Percentiles rank a stretch among this genome's conserved stretches.
These are phyloP conservation scores for Agaricales sp. DNA, from an alignment of 1,284 basidiomycete genomes.

Conservation along the genomic window DNA sequence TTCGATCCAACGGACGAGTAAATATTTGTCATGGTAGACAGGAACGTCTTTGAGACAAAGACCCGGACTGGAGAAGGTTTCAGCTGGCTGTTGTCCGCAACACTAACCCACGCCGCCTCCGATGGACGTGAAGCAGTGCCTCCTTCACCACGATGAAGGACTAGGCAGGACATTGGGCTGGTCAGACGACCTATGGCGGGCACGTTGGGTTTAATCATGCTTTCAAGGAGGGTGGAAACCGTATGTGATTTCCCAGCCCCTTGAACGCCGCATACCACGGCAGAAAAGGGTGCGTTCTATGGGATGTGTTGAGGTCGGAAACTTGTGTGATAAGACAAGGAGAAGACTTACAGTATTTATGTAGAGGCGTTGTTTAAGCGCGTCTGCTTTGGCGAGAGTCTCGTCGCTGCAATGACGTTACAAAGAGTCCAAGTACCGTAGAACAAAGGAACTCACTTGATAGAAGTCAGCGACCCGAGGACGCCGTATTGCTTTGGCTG, in stretches of 20 bases:
- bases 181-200: slow-evolving; percentile 25
- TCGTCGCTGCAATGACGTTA: neutral
- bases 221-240: slow-evolving; percentile 35
- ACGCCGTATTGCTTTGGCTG: slow-evolving; percentile 29
- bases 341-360: neutral
- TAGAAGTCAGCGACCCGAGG: slow-evolving; percentile 22
- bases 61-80: slow-evolving; percentile 29
- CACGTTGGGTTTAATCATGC: slow-evolving; percentile 32
- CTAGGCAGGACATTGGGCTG: slow-evolving; percentile 35
- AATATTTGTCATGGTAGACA: slow-evolving; percentile 31
- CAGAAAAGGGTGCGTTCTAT: slow-evolving; percentile 29
- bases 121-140: slow-evolving; percentile 31
- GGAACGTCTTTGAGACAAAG: slow-evolving; percentile 36
- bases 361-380: neutral
- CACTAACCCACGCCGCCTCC: slow-evolving; percentile 37
- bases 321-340: neutral
- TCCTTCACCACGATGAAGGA: slow-evolving; percentile 43
- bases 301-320: neutral
- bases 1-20: slow-evolving; percentile 29
- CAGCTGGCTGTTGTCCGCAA: slow-evolving; percentile 18
- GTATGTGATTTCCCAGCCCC: slow-evolving; percentile 43
- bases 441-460: slow-evolving; percentile 17
- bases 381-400: neutral
- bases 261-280: slow-evolving; percentile 29
- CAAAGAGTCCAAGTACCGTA: neutral